Evolutionary conservation across 108 stramenopile species (phyloP).

Genomic region (Fragilaria crotonensis): DNA sequence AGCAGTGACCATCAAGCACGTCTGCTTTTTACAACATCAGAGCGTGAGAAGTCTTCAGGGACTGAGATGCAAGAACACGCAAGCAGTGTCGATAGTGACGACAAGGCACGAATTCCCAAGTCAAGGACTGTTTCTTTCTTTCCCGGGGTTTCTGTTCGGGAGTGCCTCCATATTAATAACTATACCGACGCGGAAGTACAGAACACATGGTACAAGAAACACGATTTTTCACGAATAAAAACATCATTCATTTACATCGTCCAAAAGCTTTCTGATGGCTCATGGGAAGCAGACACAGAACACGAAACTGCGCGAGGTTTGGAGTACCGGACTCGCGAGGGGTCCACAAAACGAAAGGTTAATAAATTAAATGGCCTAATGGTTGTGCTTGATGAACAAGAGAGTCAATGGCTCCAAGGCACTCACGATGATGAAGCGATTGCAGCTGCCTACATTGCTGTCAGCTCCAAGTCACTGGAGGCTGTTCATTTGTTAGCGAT

Average conservation of each 20-base stretch:
- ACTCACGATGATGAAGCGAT: neutral
- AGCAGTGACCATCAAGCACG: too few relatives aligned
- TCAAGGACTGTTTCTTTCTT: slow-evolving; percentile 1
- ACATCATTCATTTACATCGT: neutral
- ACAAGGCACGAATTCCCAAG: too few relatives aligned
- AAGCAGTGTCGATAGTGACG: too few relatives aligned
- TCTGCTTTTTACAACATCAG: too few relatives aligned
- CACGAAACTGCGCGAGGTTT: neutral
- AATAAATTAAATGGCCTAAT: neutral
- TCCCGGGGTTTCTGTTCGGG: slow-evolving; percentile 17
- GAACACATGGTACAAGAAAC: neutral
- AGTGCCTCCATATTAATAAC: slow-evolving; percentile 2
- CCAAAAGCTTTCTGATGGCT: neutral
- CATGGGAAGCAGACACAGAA: neutral
- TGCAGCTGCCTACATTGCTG: neutral
- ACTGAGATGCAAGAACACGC: too few relatives aligned
- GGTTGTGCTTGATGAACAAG: neutral
- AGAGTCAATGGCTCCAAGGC: neutral
- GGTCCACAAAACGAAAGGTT: neutral
- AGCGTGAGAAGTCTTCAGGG: too few relatives aligned
- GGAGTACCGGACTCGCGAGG: neutral
- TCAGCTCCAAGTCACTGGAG: neutral
- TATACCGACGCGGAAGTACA: neutral
- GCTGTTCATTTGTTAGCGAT: neutral
- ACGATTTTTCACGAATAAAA: neutral